phyloP scores from a whole-genome alignment of 169 alveolate genomes.

The Babesia divergens region DNA sequence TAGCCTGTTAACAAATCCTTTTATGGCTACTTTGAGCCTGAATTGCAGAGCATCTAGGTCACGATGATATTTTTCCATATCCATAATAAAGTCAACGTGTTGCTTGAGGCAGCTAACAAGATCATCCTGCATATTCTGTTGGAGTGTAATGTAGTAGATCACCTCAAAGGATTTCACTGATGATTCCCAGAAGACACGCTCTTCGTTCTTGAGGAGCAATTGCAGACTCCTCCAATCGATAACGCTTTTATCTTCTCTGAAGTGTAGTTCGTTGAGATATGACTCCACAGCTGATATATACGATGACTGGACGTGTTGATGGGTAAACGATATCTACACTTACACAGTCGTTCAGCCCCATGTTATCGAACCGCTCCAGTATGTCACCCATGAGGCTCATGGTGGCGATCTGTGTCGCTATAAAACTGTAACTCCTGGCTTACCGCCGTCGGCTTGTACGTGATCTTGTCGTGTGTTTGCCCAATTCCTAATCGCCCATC shows the following conservation, averaged over 20 bases:
- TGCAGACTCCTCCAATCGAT: slow-evolving; percentile 71
- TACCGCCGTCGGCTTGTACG: slow-evolving; percentile 67
- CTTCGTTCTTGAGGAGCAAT: slow-evolving; percentile 67
- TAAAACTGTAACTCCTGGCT: neutral
- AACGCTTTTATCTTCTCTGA: slow-evolving; percentile 30
- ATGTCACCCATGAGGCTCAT: slow-evolving; percentile 40
- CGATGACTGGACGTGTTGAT: neutral
- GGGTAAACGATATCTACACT: neutral
- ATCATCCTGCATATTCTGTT: slow-evolving; percentile 35
- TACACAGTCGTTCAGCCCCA: slow-evolving; percentile 6
- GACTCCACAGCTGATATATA: slow-evolving; percentile 23
- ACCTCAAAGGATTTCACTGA: slow-evolving; percentile 64
- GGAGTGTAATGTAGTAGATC: neutral
- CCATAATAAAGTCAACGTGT: slow-evolving; percentile 64
- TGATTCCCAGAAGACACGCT: slow-evolving; percentile 50
- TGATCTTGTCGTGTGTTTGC: slow-evolving; percentile 30
- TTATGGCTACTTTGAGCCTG: slow-evolving; percentile 29
- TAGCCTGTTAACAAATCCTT: slow-evolving; percentile 12
- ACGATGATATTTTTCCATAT: slow-evolving; percentile 43
- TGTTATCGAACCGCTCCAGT: slow-evolving; percentile 14
- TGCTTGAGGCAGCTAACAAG: slow-evolving; percentile 59
- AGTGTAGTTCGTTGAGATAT: slow-evolving; percentile 43
- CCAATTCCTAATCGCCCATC: slow-evolving; percentile 73
- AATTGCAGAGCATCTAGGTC: slow-evolving; percentile 47
- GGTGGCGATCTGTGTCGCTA: slow-evolving; percentile 23